Conservation (phyloP, 2,329 filamentous ascomycete species). For the Penicillium sp. region DNA sequence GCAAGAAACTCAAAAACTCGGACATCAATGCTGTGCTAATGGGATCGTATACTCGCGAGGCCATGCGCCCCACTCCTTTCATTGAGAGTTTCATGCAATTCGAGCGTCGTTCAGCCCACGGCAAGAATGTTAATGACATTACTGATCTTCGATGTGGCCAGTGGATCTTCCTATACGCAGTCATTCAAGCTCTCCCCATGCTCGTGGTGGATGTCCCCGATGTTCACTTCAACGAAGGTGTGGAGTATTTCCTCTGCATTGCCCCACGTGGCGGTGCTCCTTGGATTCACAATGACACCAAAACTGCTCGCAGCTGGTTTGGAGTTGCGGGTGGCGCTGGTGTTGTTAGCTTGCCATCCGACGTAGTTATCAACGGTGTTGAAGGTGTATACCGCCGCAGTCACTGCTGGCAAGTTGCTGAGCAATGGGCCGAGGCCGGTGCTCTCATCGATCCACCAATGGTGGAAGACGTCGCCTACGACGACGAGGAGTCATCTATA, state of each 20-base stretch:
- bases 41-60: slow-evolving; percentile 77
- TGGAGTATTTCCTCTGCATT: slow-evolving; percentile 53
- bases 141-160: slow-evolving; percentile 50
- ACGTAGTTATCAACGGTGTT: slow-evolving; percentile 64
- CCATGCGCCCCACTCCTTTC: slow-evolving; percentile 51
- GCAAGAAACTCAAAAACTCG: slow-evolving; percentile 71
- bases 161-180: slow-evolving; percentile 53
- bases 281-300: slow-evolving; percentile 49
- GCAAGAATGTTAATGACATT: slow-evolving; percentile 47
- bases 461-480: slow-evolving; percentile 35
- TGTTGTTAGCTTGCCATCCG: slow-evolving; percentile 61
- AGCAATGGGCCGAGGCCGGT: slow-evolving; percentile 57
- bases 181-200: slow-evolving; percentile 51
- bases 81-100: slow-evolving; percentile 51
- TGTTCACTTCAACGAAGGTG: slow-evolving; percentile 45
- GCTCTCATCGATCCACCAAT: slow-evolving; percentile 34
- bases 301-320: slow-evolving; percentile 49
- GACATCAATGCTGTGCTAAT: slow-evolving; percentile 76
- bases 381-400: slow-evolving; percentile 67
- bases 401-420: slow-evolving; percentile 67
- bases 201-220: slow-evolving; percentile 51
- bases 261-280: slow-evolving; percentile 50
- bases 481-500: slow-evolving; percentile 40
- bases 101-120: slow-evolving; percentile 45
- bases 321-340: slow-evolving; percentile 61